phyloP scores from a whole-genome alignment of 2,329 filamentous ascomycete genomes.

The Colletotrichum echinochloae region DNA sequence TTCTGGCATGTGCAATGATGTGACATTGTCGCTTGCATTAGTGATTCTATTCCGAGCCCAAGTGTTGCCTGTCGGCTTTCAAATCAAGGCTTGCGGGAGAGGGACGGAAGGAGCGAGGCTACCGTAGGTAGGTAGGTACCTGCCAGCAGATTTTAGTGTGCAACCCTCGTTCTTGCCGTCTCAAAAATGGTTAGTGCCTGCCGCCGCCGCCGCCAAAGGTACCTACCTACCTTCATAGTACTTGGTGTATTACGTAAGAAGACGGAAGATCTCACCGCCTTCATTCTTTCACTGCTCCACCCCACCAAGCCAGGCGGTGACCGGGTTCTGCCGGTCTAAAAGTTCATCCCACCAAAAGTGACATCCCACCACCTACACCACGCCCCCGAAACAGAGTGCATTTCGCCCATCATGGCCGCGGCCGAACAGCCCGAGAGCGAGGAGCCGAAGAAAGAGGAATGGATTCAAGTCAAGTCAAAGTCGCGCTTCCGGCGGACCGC shows the following conservation, averaged over 20 bases:
- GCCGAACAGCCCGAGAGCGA: conserved; percentile 8
- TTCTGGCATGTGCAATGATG: not conserved
- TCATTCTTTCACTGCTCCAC: not conserved
- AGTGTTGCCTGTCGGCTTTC: not conserved
- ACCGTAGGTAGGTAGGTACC: not conserved
- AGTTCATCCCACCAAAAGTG: conserved; percentile 31
- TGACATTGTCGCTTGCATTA: conserved; percentile 6
- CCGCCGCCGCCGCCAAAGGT: no score
- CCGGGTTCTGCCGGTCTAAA: conserved; percentile 37
- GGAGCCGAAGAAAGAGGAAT: conserved; percentile 39
- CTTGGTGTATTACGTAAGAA: no score
- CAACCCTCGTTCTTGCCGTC: conserved; percentile 6
- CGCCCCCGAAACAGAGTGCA: not conserved
- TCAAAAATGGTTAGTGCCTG: no score
- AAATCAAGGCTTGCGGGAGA: not conserved
- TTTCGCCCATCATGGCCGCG: conserved; percentile 27
- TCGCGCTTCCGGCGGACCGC: conserved; percentile 33
- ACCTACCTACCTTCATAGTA: no score
- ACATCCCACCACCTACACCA: not conserved
- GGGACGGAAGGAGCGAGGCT: not conserved
- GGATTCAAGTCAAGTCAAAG: conserved; percentile 43
- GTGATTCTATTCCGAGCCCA: conserved; percentile 19
- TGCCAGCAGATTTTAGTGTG: conserved; percentile 33
- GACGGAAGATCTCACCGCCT: no score
- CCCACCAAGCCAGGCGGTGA: conserved; percentile 19